A percentile compares a stretch with the other conserved stretches of the same genome.
phyloP scores from a whole-genome alignment of 441 rosid genomes.

The Euphorbia corollata region DNA sequence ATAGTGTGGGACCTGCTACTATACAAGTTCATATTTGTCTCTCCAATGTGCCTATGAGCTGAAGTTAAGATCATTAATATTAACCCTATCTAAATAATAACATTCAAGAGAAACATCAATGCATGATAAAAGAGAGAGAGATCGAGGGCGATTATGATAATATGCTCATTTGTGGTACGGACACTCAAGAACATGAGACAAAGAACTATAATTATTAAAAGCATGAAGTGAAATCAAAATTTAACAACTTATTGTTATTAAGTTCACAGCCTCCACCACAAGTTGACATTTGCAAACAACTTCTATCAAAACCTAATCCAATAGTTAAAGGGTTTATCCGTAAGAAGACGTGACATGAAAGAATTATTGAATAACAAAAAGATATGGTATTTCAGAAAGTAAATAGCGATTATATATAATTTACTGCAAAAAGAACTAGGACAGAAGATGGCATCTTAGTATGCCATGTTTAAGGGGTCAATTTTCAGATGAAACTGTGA shows the following conservation, averaged over 20 bases:
- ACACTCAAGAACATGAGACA: background rate
- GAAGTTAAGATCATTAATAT: constrained; percentile 25
- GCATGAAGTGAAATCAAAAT: background rate
- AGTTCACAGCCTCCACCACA: background rate
- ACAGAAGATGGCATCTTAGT: background rate
- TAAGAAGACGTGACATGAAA: background rate
- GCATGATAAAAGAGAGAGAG: background rate
- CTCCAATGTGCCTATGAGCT: constrained; percentile 95
- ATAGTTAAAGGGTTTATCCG: background rate
- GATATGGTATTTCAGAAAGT: background rate
- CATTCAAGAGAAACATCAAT: background rate
- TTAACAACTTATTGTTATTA: background rate
- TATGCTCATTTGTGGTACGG: background rate
- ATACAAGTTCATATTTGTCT: constrained; percentile 88
- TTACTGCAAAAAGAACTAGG: background rate
- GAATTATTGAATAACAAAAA: background rate
- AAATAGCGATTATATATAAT: background rate
- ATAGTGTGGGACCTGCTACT: constrained; percentile 97
- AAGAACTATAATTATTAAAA: background rate
- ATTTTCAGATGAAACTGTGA: background rate
- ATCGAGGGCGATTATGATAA: background rate
- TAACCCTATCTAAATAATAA: background rate
- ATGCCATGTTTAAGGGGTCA: constrained; percentile 3
- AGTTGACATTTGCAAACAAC: background rate
- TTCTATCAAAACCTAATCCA: background rate